Conservation (phyloP, 2,329 filamentous ascomycete species). For the Neocatenulostroma microsporum region DNA sequence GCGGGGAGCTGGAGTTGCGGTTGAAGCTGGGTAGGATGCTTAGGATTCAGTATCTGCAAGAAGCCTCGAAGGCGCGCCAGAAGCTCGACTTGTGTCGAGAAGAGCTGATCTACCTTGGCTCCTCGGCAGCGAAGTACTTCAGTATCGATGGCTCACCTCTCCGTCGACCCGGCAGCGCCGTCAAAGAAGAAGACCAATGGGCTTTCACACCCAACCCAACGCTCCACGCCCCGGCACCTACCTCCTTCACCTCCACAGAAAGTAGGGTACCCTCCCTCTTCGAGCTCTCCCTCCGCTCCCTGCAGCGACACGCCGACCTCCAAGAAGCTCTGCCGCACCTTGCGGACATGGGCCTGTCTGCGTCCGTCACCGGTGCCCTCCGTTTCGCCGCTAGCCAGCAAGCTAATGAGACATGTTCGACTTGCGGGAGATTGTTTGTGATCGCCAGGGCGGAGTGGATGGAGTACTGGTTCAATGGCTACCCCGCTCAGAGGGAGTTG, state of each 20-base stretch:
- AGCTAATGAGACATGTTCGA: constrained; percentile 27
- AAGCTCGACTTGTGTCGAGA: constrained; percentile 14
- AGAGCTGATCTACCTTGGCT: constrained; percentile 25
- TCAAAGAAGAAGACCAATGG: constrained; percentile 3
- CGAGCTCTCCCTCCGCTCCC: constrained; percentile 25
- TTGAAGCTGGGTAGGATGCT: constrained; percentile 18
- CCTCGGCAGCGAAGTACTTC: constrained; percentile 21
- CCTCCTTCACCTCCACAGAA: not conserved
- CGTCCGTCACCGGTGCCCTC: constrained; percentile 16
- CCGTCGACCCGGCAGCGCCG: constrained; percentile 2
- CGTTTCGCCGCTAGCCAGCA: constrained; percentile 12
- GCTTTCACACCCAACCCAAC: constrained; percentile 8
- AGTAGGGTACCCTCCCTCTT: constrained; percentile 28
- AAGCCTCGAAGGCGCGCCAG: constrained; percentile 9
- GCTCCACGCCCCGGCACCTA: not conserved
- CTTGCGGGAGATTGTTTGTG: constrained; percentile 25
- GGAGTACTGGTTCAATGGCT: constrained; percentile 29
- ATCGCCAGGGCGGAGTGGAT: constrained; percentile 29
- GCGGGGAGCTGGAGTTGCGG: constrained; percentile 15
- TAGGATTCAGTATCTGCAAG: constrained; percentile 12
- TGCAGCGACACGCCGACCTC: constrained; percentile 18
- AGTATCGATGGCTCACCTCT: constrained; percentile 24
- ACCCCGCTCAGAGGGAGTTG: constrained; percentile 18
- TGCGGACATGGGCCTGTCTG: constrained; percentile 21
- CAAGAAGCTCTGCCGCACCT: constrained; percentile 32